Evolutionary conservation across 805 yeast genomes (phyloP).

Genomic region (Candida lessepsii): DNA sequence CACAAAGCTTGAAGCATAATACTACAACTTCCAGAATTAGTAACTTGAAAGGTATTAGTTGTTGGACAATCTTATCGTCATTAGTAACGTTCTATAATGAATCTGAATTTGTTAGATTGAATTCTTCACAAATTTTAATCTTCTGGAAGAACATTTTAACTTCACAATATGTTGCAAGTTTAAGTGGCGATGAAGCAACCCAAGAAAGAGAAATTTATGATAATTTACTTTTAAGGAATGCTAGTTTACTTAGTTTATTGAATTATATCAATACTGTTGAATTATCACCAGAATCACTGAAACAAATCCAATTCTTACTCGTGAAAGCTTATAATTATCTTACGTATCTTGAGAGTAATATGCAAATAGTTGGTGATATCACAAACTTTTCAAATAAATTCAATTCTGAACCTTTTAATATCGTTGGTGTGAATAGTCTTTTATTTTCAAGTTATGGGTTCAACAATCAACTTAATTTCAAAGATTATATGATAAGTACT

Average conservation of each 20-base stretch:
- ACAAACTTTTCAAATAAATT: conserved; percentile 31
- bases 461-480: conserved; percentile 21
- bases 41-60: conserved; percentile 29
- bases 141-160: conserved; percentile 46
- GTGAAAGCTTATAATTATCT: conserved; percentile 41
- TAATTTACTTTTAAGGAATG: conserved; percentile 37
- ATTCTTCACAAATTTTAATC: conserved; percentile 43
- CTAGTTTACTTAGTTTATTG: conserved; percentile 38
- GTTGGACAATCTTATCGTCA: conserved; percentile 43
- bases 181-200: conserved; percentile 16
- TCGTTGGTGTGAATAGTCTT: conserved; percentile 28
- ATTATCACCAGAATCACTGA: conserved; percentile 38
- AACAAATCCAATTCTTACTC: conserved; percentile 41
- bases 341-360: conserved; percentile 37
- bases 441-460: conserved; percentile 26
- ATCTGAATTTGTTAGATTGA: conserved; percentile 42
- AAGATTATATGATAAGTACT: conserved; percentile 29
- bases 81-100: conserved; percentile 39
- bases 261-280: conserved; percentile 39
- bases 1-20: conserved; percentile 43
- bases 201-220: conserved; percentile 30
- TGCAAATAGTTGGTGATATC: conserved; percentile 30
- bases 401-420: conserved; percentile 31
- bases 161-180: conserved; percentile 35
- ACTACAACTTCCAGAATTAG: conserved; percentile 20